Conservation (phyloP, 208 protist genomes). For the Zelonia costaricensis region DNA sequence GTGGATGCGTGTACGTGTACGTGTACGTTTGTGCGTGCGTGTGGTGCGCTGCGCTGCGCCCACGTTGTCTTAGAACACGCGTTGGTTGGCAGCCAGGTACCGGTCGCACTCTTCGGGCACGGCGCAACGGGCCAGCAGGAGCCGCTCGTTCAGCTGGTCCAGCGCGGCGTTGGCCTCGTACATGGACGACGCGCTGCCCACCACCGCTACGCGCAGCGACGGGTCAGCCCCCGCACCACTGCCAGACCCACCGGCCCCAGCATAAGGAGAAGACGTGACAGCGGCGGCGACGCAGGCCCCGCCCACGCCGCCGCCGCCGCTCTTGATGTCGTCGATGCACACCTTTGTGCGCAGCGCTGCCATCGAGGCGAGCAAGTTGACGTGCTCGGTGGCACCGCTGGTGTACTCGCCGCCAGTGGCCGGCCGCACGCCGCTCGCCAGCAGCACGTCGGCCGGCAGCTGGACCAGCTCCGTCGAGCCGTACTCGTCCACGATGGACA, state of each 20-base stretch:
- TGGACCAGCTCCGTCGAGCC: conserved; percentile 65
- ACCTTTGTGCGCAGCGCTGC: conserved; percentile 26
- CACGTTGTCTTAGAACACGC: conserved; percentile 18
- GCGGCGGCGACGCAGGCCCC: background rate
- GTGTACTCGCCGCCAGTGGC: conserved; percentile 5
- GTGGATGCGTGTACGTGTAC: background rate
- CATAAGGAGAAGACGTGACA: no score
- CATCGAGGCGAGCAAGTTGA: conserved; percentile 27
- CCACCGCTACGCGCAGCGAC: background rate
- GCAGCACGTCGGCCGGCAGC: conserved; percentile 31
- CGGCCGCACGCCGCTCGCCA: conserved; percentile 2
- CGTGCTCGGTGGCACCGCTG: background rate
- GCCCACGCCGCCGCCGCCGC: background rate
- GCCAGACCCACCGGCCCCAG: no score
- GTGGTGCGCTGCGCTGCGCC: background rate
- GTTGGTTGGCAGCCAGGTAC: conserved; percentile 31
- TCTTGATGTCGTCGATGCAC: conserved; percentile 23
- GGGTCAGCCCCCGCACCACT: no score
- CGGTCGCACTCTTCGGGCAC: conserved; percentile 46
- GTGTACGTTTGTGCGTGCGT: conserved; percentile 1
- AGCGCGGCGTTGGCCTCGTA: conserved; percentile 20
- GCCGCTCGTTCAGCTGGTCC: conserved; percentile 34
- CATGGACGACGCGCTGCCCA: conserved; percentile 2
- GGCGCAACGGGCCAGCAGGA: conserved; percentile 45
- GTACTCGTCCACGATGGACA: conserved; percentile 59